These are phyloP conservation scores for Rugiboletus extremiorientalis DNA, from an alignment of 1,284 basidiomycete species.

Conservation along the genomic window DNA sequence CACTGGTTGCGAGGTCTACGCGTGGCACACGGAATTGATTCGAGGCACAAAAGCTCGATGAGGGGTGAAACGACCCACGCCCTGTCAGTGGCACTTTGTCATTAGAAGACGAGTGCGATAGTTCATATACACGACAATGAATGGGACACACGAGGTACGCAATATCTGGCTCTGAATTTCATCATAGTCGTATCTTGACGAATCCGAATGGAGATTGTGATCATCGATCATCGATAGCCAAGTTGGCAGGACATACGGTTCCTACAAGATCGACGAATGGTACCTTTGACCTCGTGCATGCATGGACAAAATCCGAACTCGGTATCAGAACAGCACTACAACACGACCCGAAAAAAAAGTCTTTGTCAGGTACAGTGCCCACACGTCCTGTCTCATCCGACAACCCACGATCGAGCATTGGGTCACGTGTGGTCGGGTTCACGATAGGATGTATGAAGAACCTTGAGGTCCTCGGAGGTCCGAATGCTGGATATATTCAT, in stretches of 20 bases:
- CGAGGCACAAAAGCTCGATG: neutral
- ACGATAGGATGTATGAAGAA: neutral
- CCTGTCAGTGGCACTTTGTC: neutral
- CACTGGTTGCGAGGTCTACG: no score
- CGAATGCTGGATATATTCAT: neutral
- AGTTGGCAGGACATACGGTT: neutral
- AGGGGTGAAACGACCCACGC: neutral
- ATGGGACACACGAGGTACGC: neutral
- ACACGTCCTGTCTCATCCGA: neutral
- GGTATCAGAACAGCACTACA: neutral
- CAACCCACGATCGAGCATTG: neutral
- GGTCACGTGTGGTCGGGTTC: neutral
- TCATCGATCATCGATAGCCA: conserved; percentile 1
- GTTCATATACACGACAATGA: conserved; percentile 7
- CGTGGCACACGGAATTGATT: neutral
- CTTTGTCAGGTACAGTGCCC: neutral
- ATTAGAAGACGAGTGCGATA: neutral
- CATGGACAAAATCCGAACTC: neutral
- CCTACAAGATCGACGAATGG: neutral
- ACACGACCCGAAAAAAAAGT: neutral
- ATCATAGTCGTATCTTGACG: neutral
- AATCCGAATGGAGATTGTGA: neutral
- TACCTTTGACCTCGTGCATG: neutral
- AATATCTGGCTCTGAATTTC: conserved; percentile 10
- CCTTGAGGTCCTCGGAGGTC: conserved; percentile 18